A percentile compares a stretch with the other conserved stretches of the same genome.
Conservation (phyloP, 768 basidiomycete species). For the Termitomyces sp. region DNA sequence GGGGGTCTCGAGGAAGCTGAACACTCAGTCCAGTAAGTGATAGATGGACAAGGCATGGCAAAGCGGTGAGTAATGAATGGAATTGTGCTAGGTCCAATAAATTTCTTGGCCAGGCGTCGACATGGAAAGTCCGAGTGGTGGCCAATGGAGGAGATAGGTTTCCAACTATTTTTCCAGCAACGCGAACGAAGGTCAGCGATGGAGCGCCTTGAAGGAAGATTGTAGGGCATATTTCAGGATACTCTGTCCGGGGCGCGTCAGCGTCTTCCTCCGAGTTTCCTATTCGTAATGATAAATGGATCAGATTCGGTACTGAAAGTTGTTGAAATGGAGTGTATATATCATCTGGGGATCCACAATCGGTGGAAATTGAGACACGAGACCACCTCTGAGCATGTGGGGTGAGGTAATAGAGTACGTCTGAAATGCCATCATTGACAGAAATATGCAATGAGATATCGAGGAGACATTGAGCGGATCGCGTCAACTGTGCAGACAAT, state of each 20-base stretch:
- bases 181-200: slow-evolving; percentile 31
- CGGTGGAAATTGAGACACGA: slow-evolving; percentile 26
- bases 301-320: slow-evolving; percentile 25
- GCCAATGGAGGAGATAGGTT: slow-evolving; percentile 31
- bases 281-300: slow-evolving; percentile 33
- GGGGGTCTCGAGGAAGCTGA: slow-evolving; percentile 26
- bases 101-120: slow-evolving; percentile 34
- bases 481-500: slow-evolving; percentile 30
- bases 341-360: slow-evolving; percentile 17
- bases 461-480: slow-evolving; percentile 31
- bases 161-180: slow-evolving; percentile 36
- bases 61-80: slow-evolving; percentile 24
- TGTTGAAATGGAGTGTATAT: slow-evolving; percentile 21
- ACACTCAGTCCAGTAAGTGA: slow-evolving; percentile 36
- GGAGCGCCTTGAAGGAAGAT: slow-evolving; percentile 28
- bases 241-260: slow-evolving; percentile 23
- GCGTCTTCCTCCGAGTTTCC: slow-evolving; percentile 19
- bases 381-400: slow-evolving; percentile 34
- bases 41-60: slow-evolving; percentile 32
- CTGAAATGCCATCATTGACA: slow-evolving; percentile 17
- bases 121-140: slow-evolving; percentile 33
- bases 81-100: slow-evolving; percentile 30
- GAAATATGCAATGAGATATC: slow-evolving; percentile 28
- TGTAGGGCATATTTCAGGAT: slow-evolving; percentile 19
- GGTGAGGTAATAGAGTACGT: slow-evolving; percentile 25